phyloP scores from a whole-genome alignment of 768 basidiomycete genomes.

The Pleurotus eryngii region DNA sequence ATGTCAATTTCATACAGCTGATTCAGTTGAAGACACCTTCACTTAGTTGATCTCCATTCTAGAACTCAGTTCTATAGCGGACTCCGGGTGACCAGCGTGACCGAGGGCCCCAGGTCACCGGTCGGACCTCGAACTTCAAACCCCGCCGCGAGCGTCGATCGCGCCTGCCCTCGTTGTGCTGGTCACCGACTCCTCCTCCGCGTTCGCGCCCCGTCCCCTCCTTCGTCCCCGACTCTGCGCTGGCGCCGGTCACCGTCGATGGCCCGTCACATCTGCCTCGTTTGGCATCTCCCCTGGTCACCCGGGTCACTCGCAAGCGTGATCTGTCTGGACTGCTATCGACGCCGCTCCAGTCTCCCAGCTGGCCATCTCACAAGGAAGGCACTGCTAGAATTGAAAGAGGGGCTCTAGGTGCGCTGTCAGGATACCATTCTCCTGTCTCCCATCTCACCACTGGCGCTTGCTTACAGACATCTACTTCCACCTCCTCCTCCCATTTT shows the following conservation, averaged over 20 bases:
- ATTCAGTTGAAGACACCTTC: too few species aligned
- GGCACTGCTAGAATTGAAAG: neutral
- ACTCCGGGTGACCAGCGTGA: neutral
- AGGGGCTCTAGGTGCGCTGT: neutral
- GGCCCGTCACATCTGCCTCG: neutral
- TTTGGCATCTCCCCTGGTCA: neutral
- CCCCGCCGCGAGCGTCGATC: neutral
- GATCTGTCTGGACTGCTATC: too few species aligned
- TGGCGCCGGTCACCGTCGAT: neutral
- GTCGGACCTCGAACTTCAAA: neutral
- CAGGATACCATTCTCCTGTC: neutral
- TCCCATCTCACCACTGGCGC: neutral
- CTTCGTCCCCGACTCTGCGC: neutral
- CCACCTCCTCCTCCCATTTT: neutral
- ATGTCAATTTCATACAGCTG: too few species aligned
- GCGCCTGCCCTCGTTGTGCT: neutral
- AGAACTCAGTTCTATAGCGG: neutral
- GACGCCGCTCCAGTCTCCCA: neutral
- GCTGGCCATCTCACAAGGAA: neutral
- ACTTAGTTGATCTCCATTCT: too few species aligned
- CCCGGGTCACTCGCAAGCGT: too few species aligned
- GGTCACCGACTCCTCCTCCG: neutral
- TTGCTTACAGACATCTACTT: neutral
- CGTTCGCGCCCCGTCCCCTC: neutral
- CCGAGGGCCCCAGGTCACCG: neutral